Evolutionary conservation across 345 rosid genomes (phyloP).

Genomic region (Barbarea vulgaris): DNA sequence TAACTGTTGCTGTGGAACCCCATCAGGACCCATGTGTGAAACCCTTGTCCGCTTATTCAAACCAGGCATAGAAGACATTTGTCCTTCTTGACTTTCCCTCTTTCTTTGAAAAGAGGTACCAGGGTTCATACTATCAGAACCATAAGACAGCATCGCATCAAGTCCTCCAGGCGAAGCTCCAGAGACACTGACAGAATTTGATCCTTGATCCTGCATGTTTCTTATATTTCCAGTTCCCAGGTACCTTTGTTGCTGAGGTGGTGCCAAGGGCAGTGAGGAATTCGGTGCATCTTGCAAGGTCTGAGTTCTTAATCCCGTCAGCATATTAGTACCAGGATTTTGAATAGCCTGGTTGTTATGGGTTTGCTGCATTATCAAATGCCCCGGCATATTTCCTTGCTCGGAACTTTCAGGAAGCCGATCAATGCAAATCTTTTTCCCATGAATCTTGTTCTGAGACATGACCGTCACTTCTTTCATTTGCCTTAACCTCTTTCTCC

Average conservation of each 20-base stretch:
- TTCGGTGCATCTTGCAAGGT: constrained; percentile 57
- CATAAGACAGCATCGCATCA: constrained; percentile 65
- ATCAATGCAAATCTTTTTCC: constrained; percentile 80
- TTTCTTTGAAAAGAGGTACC: constrained; percentile 60
- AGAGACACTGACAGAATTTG: constrained; percentile 50
- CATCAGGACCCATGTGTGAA: constrained; percentile 58
- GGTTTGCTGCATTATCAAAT: constrained; percentile 56
- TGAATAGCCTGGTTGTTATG: constrained; percentile 62
- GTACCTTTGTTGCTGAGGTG: constrained; percentile 64
- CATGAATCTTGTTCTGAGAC: constrained; percentile 61
- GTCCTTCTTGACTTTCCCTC: constrained; percentile 76
- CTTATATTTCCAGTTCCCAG: constrained; percentile 56
- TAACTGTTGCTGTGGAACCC: constrained; percentile 66
- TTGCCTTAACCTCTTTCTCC: constrained; percentile 77
- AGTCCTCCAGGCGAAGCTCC: constrained; percentile 68
- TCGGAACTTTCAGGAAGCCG: constrained; percentile 71
- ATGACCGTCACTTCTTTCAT: constrained; percentile 62
- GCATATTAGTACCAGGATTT: constrained; percentile 56
- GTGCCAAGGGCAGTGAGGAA: constrained; percentile 50
- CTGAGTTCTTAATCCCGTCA: constrained; percentile 58
- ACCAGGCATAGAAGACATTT: constrained; percentile 61
- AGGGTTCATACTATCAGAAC: constrained; percentile 53
- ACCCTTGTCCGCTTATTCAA: constrained; percentile 65
- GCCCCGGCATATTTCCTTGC: constrained; percentile 53
- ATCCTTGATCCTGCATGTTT: constrained; percentile 67